phyloP scores from a whole-genome alignment of 1,139 yeast species.

The Blastobotrys serpentis region DNA sequence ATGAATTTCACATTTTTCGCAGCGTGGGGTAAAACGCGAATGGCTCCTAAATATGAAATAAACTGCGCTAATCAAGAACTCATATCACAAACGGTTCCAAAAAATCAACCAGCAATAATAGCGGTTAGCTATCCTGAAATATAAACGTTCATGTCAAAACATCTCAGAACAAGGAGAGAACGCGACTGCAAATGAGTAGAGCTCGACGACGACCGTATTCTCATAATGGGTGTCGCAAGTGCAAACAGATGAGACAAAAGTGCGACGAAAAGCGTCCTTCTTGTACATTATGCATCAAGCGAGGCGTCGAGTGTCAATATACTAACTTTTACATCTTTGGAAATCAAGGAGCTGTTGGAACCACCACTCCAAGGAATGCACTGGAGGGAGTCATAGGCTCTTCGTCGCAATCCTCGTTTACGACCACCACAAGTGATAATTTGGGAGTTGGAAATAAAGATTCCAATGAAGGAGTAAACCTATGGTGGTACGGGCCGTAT shows the following conservation, averaged over 20 bases:
- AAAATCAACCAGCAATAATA: too few species aligned
- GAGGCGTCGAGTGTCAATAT: slow-evolving; percentile 39
- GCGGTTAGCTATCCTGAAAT: too few species aligned
- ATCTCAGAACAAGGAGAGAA: slow-evolving; percentile 29
- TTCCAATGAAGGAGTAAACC: not conserved
- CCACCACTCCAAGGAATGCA: not conserved
- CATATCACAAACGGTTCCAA: too few species aligned
- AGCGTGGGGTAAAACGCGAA: too few species aligned
- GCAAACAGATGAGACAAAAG: slow-evolving; percentile 41
- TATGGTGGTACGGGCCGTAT: slow-evolving; percentile 8
- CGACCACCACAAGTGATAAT: too few species aligned
- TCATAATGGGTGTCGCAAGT: slow-evolving; percentile 39
- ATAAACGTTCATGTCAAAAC: too few species aligned
- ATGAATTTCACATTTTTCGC: too few species aligned
- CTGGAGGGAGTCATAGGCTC: not conserved
- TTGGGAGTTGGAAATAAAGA: too few species aligned
- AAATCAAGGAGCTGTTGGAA: not conserved
- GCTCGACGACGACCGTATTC: slow-evolving; percentile 6
- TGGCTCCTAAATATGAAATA: too few species aligned
- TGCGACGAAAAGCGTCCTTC: slow-evolving; percentile 50
- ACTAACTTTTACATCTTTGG: slow-evolving; percentile 7
- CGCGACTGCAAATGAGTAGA: not conserved
- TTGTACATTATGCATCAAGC: slow-evolving; percentile 42
- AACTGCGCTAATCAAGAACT: too few species aligned
- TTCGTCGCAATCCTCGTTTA: not conserved